A percentile compares a stretch with the other conserved stretches of the same genome.
phyloP scores from a whole-genome alignment of 306 rosid genomes.

The Gynostemma pentaphyllum region DNA sequence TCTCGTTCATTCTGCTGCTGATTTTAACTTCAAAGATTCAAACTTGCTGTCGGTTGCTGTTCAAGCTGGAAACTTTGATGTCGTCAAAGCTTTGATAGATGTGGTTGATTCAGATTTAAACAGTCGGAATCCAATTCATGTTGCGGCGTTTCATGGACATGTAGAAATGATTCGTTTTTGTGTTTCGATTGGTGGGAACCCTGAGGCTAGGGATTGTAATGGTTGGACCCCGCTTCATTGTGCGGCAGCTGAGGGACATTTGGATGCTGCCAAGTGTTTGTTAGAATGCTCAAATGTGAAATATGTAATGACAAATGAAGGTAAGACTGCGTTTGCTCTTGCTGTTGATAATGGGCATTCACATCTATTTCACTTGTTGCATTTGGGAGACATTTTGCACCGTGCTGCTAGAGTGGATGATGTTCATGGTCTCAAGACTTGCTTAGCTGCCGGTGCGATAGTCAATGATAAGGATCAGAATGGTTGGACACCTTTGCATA shows the following conservation, averaged over 20 bases:
- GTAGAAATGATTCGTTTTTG: constrained; percentile 28
- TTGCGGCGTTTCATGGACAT: constrained; percentile 46
- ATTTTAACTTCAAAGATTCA: constrained; percentile 21
- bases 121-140: constrained; percentile 48
- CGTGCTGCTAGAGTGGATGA: constrained; percentile 52
- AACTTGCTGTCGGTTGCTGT: constrained; percentile 30
- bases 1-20: constrained; percentile 44
- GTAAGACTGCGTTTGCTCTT: constrained; percentile 42
- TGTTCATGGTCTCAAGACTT: constrained; percentile 32
- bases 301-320: constrained; percentile 29
- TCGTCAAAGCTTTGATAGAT: constrained; percentile 31
- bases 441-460: constrained; percentile 40
- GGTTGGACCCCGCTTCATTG: constrained; percentile 61
- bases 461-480: constrained; percentile 56
- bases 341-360: constrained; percentile 38
- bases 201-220: constrained; percentile 22
- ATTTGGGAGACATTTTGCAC: constrained; percentile 35
- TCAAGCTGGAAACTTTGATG: constrained; percentile 25
- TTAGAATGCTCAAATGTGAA: constrained; percentile 41
- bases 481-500: constrained; percentile 74
- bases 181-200: constrained; percentile 40
- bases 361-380: constrained; percentile 31
- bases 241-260: constrained; percentile 48
- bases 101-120: constrained; percentile 27
- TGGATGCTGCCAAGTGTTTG: constrained; percentile 35